A percentile compares a stretch with the other conserved stretches of the same genome.
These are phyloP conservation scores for Exserohilum turcica DNA, from an alignment of 2,329 filamentous ascomycete species.

Conservation along the genomic window DNA sequence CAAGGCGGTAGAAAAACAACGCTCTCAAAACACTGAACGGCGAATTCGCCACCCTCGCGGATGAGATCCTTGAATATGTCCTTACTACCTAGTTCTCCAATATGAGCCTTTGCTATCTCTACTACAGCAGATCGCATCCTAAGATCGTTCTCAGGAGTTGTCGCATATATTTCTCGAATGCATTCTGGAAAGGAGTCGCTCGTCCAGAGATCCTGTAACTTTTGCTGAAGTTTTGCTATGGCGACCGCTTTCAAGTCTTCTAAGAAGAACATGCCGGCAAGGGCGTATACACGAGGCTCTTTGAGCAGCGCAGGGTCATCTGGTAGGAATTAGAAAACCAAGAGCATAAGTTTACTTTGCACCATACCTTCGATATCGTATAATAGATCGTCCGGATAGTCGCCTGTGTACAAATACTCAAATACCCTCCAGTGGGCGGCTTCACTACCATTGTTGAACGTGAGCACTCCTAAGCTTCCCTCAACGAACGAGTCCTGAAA, in stretches of 20 bases:
- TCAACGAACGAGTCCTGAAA: constrained; percentile 15
- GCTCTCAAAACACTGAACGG: constrained; percentile 5
- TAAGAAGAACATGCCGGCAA: constrained; percentile 20
- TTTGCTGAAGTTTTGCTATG: constrained; percentile 6
- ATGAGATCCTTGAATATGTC: constrained; percentile 9
- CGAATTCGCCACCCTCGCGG: constrained; percentile 12
- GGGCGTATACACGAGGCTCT: constrained; percentile 14
- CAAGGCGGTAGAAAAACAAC: neutral
- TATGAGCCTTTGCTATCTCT: constrained; percentile 4
- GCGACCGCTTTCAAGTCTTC: constrained; percentile 13
- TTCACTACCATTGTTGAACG: constrained; percentile 13
- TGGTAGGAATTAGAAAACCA: constrained; percentile 3
- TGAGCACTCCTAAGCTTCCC: constrained; percentile 11
- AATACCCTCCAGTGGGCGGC: constrained; percentile 19
- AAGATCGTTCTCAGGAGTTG: constrained; percentile 4
- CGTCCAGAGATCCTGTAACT: constrained; percentile 11
- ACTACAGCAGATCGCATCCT: constrained; percentile 11
- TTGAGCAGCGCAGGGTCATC: constrained; percentile 14
- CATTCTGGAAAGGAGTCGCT: constrained; percentile 13
- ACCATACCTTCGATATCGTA: constrained; percentile 9
- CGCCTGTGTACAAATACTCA: constrained; percentile 21
- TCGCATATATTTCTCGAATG: constrained; percentile 18
- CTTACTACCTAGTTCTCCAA: constrained; percentile 10
- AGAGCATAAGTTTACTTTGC: neutral
- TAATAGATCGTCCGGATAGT: constrained; percentile 15